Evolutionary conservation across 2,329 filamentous ascomycete species (phyloP).

Genomic region (Fusarium duplospermum): DNA sequence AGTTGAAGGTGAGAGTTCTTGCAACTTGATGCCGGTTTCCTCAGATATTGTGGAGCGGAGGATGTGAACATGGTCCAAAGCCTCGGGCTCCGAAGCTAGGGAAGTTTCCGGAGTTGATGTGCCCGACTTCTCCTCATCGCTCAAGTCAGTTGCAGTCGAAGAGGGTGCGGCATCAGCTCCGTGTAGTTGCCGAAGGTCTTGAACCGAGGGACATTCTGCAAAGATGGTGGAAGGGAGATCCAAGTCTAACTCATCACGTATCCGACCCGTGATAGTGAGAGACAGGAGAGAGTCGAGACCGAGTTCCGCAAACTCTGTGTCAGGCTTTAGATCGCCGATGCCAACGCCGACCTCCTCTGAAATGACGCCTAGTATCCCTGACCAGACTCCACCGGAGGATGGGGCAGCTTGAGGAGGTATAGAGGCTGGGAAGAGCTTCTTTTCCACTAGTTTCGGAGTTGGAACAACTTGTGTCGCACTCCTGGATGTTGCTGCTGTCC

Average conservation of each 20-base stretch:
- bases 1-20: slow-evolving; percentile 28
- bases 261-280: slow-evolving; percentile 64
- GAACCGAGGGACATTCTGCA: slow-evolving; percentile 45
- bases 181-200: slow-evolving; percentile 24
- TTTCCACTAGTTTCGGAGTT: neutral
- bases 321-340: slow-evolving; percentile 69
- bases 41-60: slow-evolving; percentile 29
- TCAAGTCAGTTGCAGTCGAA: slow-evolving; percentile 71
- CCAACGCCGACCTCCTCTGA: slow-evolving; percentile 80
- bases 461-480: neutral
- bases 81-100: slow-evolving; percentile 18
- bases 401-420: slow-evolving; percentile 45
- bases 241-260: slow-evolving; percentile 65
- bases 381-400: slow-evolving; percentile 9
- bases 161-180: slow-evolving; percentile 56
- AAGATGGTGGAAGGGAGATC: slow-evolving; percentile 57
- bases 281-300: slow-evolving; percentile 71
- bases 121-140: slow-evolving; percentile 73
- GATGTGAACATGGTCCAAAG: slow-evolving; percentile 16
- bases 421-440: neutral
- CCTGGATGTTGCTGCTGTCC: neutral
- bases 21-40: slow-evolving; percentile 31
- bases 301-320: slow-evolving; percentile 65
- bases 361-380: slow-evolving; percentile 50
- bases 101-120: slow-evolving; percentile 32